Evolutionary conservation across 371 early-diverging fungal species (phyloP), one percentile per base, ranked within the genome.

Genomic region (Mucor saturninus): DNA sequence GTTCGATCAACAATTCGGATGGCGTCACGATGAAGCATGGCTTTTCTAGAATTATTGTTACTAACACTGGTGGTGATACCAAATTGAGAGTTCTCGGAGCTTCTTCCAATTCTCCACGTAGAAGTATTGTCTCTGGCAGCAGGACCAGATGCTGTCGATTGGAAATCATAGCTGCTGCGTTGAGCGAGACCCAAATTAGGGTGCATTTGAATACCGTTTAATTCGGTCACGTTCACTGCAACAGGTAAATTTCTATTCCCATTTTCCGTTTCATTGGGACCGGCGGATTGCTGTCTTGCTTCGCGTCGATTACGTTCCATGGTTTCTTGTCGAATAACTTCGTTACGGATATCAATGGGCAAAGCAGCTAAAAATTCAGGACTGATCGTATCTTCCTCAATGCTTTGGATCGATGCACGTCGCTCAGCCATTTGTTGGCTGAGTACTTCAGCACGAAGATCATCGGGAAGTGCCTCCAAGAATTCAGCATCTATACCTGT

Each of bases 401-500:
- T 53, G 8, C 71, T 65, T 50, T 59, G 72, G n/a, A 56, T 52
- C 30, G 58, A 45, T 6, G 58, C 15, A 48, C 46, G 58, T 28
- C 64, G 66, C 46, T 80, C 66, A 43, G 62, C 72, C 45, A 73
- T 64, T 59, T 76, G 76, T 37, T 95, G 92, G 63, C 86, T 89
- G 26, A 97, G 77, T 6, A 98, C 97, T 72, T 98, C 98, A 65
- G 86, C 86, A 38, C 96, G 90, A 72, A 98, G 69, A 52, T 98
- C 98, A 37, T 97, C 97, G 0, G 99, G 99, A 46, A 98, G 76
- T 2, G 99, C 99, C 69, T 94, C 91, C 62, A 98, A 77, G 73
- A 98, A 98, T 59, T 92, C 93, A 0, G 89, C 84, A 68, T 98
- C 99, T 50, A 98, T 97, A 26, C 96, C 98, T 39, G 94, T 90